Base-by-base conservation (phyloP, 768 basidiomycete species). In the Lactifluus subvellereus region DNA sequence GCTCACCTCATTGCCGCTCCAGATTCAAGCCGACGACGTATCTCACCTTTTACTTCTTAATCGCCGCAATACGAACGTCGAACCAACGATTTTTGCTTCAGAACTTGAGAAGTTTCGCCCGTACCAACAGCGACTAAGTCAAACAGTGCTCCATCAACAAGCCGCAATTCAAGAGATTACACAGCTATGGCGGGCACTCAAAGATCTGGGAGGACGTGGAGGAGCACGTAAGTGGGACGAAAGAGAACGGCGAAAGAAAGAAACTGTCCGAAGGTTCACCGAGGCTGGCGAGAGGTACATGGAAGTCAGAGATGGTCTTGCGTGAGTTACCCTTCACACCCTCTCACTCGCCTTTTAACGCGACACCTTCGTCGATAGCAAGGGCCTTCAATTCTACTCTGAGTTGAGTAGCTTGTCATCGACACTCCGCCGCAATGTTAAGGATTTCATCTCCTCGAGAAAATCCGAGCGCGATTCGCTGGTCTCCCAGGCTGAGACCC, bases 1-100 rank as follows among this genome's bases (percentile, higher is more conserved):
- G 22, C 40, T 58, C 27, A 62, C 57, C 32, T 33, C 10, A 63
- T 49, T 33, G 7, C 51, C 48, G 33, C 33, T 54, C 16, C 27
- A 98, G 94, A 82, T 97, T 52, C 97, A 98, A 84, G 79, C 81
- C 32, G 97, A 99, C 74, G 97, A 99, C 67, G 96, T 98, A 32
- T 99, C 96, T 0, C 93, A 96, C 71, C 80, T 97, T 1, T 83
- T 98, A 0, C 82, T 99, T 4, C 82, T 98, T 54, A 96, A 96
- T 72, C 85, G 93, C 37, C 88, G 94, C 30, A 89, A 94, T 67
- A 79, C 84, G 14, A 83, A 83, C 27, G 88, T 89, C 10, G 94
- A 98, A 67, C 88, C 90, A 0, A 82, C 91, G 0, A 78, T 99
- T 18, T 99, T 98, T 68, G 91, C 94, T 0, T 83, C 88, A 9